Conservation (phyloP, 768 basidiomycete species). For the Rhizopogon sp. region DNA sequence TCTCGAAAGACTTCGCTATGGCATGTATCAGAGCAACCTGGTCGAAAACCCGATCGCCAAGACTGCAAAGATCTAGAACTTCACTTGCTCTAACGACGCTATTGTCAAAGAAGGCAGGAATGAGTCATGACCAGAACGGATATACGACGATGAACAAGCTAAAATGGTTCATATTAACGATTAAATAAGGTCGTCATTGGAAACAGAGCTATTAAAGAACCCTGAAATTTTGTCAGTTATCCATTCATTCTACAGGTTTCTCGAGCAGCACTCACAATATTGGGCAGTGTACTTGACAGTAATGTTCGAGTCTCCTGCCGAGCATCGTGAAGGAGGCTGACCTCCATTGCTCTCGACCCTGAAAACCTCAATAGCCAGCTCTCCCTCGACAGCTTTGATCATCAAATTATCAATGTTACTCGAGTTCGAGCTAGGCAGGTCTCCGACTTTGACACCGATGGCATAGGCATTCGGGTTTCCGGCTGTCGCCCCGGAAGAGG, state of each 20-base stretch:
- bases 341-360: slow-evolving; percentile 50
- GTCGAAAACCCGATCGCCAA: too few species aligned
- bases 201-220: neutral
- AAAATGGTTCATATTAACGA: too few species aligned
- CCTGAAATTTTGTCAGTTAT: neutral
- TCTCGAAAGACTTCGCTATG: too few species aligned
- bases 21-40: too few species aligned
- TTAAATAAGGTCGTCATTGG: too few species aligned
- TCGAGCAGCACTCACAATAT: slow-evolving; percentile 38
- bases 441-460: slow-evolving; percentile 37
- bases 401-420: slow-evolving; percentile 53
- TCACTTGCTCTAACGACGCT: too few species aligned
- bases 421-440: slow-evolving; percentile 37
- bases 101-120: too few species aligned
- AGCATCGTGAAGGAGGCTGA: slow-evolving; percentile 48
- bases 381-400: slow-evolving; percentile 41
- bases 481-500: slow-evolving; percentile 31
- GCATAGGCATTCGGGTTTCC: slow-evolving; percentile 44
- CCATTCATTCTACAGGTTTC: neutral
- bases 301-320: slow-evolving; percentile 34
- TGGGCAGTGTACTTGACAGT: slow-evolving; percentile 46
- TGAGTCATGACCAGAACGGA: too few species aligned
- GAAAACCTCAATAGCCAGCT: slow-evolving; percentile 46
- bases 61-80: too few species aligned
- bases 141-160: too few species aligned